Conservation (phyloP, 352 stramenopile species). For the Phytopythium helicoides region DNA sequence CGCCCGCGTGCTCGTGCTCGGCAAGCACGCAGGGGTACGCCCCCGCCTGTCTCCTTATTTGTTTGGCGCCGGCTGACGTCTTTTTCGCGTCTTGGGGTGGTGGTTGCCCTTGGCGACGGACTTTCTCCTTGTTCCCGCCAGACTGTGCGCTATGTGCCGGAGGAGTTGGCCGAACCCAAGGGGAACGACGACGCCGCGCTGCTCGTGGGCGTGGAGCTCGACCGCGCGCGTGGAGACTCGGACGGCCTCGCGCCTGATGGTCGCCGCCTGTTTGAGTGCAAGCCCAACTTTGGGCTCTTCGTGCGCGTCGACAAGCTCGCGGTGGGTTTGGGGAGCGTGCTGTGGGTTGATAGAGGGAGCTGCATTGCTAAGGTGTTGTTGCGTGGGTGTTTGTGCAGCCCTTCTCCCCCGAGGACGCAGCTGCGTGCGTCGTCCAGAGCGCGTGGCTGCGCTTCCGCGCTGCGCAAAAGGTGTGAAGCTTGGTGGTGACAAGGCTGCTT, state of each 20-base stretch:
- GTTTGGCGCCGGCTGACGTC: neutral
- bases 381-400: slow-evolving; percentile 27
- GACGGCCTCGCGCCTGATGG: slow-evolving; percentile 71
- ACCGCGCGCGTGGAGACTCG: slow-evolving; percentile 68
- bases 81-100: no score
- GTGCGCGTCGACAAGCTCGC: slow-evolving; percentile 76
- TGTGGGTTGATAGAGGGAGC: no score
- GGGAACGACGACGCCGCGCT: slow-evolving; percentile 13
- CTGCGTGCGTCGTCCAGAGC: slow-evolving; percentile 77
- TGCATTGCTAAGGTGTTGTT: neutral
- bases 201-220: slow-evolving; percentile 85
- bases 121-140: slow-evolving; percentile 14
- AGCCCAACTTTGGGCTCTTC: slow-evolving; percentile 79
- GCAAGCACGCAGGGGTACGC: slow-evolving; percentile 74
- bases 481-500: no score
- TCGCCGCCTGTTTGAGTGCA: slow-evolving; percentile 79
- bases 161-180: slow-evolving; percentile 10
- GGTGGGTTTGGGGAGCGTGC: no score
- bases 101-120: no score
- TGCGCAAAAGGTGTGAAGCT: slow-evolving; percentile 66
- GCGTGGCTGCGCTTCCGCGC: slow-evolving; percentile 66
- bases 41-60: slow-evolving; percentile 9
- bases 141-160: slow-evolving; percentile 66
- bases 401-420: slow-evolving; percentile 75
- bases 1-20: slow-evolving; percentile 67